phyloP scores from a whole-genome alignment of 2,329 filamentous ascomycete species.

The Arthrobotrys pseudoclavata region DNA sequence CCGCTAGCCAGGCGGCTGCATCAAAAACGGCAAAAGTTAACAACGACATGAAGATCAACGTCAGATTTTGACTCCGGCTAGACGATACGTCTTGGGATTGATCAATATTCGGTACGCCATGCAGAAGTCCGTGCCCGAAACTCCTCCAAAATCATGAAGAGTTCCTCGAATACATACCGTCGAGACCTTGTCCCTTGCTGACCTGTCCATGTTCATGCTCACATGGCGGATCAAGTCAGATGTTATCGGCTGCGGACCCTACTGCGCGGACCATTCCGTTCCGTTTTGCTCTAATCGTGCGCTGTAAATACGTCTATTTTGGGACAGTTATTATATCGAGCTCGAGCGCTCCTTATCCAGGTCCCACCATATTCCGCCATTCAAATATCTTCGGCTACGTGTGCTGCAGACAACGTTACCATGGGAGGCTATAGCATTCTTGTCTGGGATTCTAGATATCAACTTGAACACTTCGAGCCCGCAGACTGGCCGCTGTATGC shows the following conservation, averaged over 20 bases:
- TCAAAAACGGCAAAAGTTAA: slow-evolving; percentile 33
- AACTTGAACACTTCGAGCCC: neutral
- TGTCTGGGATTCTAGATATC: slow-evolving; percentile 21
- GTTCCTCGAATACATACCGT: slow-evolving; percentile 22
- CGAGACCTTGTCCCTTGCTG: slow-evolving; percentile 5
- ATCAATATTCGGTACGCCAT: slow-evolving; percentile 21
- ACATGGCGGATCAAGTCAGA: slow-evolving; percentile 26
- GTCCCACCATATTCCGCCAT: neutral
- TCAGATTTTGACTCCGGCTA: slow-evolving; percentile 41
- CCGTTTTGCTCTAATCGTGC: neutral
- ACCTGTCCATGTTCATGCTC: slow-evolving; percentile 32
- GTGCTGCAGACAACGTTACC: slow-evolving; percentile 54
- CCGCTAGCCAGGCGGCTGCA: slow-evolving; percentile 13
- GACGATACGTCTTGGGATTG: neutral
- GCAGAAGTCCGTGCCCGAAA: slow-evolving; percentile 37
- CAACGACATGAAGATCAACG: slow-evolving; percentile 9
- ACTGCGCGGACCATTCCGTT: neutral
- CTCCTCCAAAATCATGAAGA: slow-evolving; percentile 29
- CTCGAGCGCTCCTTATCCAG: slow-evolving; percentile 7
- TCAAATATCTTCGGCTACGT: slow-evolving; percentile 48
- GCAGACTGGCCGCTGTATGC: slow-evolving; percentile 25
- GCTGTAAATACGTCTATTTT: slow-evolving; percentile 17
- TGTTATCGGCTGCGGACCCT: slow-evolving; percentile 14
- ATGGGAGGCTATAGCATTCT: slow-evolving; percentile 28
- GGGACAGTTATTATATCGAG: slow-evolving; percentile 16